phyloP scores from a whole-genome alignment of 345 rosid species.

The Excoecaria cochinchinensis region DNA sequence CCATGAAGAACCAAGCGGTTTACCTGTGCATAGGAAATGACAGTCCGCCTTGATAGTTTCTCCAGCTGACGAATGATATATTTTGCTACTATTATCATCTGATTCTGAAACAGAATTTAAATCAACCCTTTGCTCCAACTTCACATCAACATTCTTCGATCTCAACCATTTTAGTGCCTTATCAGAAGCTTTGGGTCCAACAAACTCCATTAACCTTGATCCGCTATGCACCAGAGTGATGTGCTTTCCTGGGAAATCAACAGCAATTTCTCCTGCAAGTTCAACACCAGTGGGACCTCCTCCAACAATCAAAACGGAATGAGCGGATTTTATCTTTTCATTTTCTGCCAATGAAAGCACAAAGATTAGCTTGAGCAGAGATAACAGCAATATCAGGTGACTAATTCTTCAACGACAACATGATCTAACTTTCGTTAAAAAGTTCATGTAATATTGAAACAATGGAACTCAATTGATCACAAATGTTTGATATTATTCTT shows the following conservation, averaged over 20 bases:
- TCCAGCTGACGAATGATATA: conserved; percentile 57
- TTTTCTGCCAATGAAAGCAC: conserved; percentile 42
- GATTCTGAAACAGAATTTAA: conserved; percentile 44
- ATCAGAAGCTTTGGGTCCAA: conserved; percentile 63
- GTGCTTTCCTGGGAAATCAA: conserved; percentile 74
- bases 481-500: neutral
- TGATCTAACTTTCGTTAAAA: neutral
- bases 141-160: conserved; percentile 69
- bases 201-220: conserved; percentile 73
- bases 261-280: conserved; percentile 85
- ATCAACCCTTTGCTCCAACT: conserved; percentile 63
- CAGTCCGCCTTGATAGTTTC: conserved; percentile 69
- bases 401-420: neutral
- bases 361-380: conserved; percentile 9
- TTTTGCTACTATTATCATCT: conserved; percentile 34
- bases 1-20: conserved; percentile 68
- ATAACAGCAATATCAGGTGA: neutral
- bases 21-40: conserved; percentile 68
- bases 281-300: conserved; percentile 97
- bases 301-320: conserved; percentile 75
- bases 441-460: neutral
- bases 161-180: conserved; percentile 71
- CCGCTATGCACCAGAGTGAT: conserved; percentile 78
- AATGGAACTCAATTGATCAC: neutral
- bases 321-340: conserved; percentile 70